Conservation (phyloP, 2,329 filamentous ascomycete species). For the Coniochaeta sp. region DNA sequence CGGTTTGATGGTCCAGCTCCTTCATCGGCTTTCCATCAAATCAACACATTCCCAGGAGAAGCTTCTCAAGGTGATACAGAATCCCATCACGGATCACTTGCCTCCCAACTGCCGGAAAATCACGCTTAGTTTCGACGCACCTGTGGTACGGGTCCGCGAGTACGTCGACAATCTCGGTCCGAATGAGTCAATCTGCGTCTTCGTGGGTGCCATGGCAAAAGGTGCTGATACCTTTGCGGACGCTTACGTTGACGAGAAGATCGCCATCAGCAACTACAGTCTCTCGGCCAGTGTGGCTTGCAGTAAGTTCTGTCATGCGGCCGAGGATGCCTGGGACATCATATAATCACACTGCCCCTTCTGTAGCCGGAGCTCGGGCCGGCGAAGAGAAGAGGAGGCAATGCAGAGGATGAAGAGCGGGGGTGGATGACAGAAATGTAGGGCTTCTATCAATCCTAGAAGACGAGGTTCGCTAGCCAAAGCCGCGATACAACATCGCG, state of each 20-base stretch:
- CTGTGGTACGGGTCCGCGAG: conserved; percentile 78
- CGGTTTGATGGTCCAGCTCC: conserved; percentile 94
- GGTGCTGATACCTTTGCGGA: conserved; percentile 94
- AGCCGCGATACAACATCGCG: conserved; percentile 69
- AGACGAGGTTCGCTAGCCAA: conserved; percentile 24
- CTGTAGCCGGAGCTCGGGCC: background rate
- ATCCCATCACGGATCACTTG: conserved; percentile 94
- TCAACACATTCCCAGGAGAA: conserved; percentile 98
- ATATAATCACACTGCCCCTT: conserved; percentile 47
- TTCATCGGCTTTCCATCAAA: conserved; percentile 91
- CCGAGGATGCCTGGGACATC: conserved; percentile 93
- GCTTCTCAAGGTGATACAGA: conserved; percentile 93
- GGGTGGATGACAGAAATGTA: background rate
- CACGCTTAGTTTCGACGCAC: conserved; percentile 88
- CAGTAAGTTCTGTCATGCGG: conserved; percentile 99
- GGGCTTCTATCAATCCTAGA: conserved; percentile 4
- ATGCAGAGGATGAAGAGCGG: background rate
- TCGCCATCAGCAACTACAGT: conserved; percentile 97
- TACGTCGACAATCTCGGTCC: conserved; percentile 74
- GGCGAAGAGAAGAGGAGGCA: background rate
- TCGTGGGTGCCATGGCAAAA: conserved; percentile 98
- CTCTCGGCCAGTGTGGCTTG: conserved; percentile 95
- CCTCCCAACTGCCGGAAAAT: conserved; percentile 97
- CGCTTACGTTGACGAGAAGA: conserved; percentile 89
- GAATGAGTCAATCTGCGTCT: conserved; percentile 93